Percentiles rank a stretch among this genome's conserved stretches.
These are phyloP conservation scores for Trypanosoma platydactyli DNA, from an alignment of 208 protist genomes.

Conservation along the genomic window DNA sequence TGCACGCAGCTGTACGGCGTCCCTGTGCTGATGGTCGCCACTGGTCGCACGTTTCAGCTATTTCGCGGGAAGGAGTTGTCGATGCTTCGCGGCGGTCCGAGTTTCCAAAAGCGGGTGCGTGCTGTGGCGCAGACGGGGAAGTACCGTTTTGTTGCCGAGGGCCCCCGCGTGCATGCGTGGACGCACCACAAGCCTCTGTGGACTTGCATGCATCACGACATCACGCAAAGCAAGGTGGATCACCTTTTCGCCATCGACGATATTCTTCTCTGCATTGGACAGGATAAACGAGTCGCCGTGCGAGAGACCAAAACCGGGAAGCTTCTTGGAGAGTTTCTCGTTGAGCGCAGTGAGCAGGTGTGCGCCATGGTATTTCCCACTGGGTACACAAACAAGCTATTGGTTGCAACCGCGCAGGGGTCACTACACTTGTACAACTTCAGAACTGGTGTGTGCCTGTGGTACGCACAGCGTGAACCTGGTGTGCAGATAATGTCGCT, in stretches of 20 bases:
- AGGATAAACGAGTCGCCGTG: conserved; percentile 74
- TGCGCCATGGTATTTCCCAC: conserved; percentile 45
- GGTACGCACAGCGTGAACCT: conserved; percentile 36
- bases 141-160: conserved; percentile 79
- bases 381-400: conserved; percentile 87
- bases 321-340: conserved; percentile 60
- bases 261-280: conserved; percentile 73
- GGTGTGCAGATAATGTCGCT: conserved; percentile 50
- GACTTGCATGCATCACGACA: conserved; percentile 46
- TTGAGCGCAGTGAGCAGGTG: conserved; percentile 63
- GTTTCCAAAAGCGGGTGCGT: conserved; percentile 48
- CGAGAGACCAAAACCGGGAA: conserved; percentile 64
- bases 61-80: conserved; percentile 82
- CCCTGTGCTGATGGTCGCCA: conserved; percentile 78
- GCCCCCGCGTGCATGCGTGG: conserved; percentile 69
- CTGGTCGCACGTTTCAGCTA: conserved; percentile 79
- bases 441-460: conserved; percentile 70
- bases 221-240: conserved; percentile 50
- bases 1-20: conserved; percentile 75
- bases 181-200: conserved; percentile 85
- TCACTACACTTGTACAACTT: conserved; percentile 89
- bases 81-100: conserved; percentile 80
- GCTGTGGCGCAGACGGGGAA: conserved; percentile 81
- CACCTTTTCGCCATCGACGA: conserved; percentile 76
- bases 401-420: conserved; percentile 77